Evolutionary conservation across 768 basidiomycete species (phyloP).

Genomic region (Astraeus odoratus): DNA sequence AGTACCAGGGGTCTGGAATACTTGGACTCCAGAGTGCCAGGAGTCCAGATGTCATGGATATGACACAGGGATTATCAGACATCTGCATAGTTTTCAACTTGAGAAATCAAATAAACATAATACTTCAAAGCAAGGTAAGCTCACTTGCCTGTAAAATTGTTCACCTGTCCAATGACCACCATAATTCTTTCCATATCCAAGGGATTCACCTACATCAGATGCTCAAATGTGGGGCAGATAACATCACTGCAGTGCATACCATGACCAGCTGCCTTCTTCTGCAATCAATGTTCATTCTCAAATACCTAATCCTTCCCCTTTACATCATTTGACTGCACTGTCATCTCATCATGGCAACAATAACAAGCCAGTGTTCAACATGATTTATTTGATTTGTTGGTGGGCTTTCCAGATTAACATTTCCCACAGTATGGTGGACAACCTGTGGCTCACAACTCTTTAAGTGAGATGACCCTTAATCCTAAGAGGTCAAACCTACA

Average conservation of each 20-base stretch:
- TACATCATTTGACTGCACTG: slow-evolving; percentile 33
- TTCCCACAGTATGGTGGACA: slow-evolving; percentile 5
- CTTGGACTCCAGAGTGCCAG: no score
- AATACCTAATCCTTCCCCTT: slow-evolving; percentile 28
- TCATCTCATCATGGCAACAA: slow-evolving; percentile 34
- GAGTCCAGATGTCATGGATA: no score
- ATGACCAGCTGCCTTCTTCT: slow-evolving; percentile 33
- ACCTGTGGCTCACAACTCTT: slow-evolving; percentile 2
- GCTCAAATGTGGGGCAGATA: slow-evolving; percentile 28
- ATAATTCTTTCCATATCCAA: slow-evolving; percentile 9
- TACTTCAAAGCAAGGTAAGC: not conserved
- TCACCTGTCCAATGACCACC: slow-evolving; percentile 6
- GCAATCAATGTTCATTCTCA: slow-evolving; percentile 26
- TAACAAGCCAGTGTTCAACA: slow-evolving; percentile 17
- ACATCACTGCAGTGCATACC: slow-evolving; percentile 33
- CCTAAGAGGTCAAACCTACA: no score
- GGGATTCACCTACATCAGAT: slow-evolving; percentile 10
- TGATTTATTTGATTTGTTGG: slow-evolving; percentile 1
- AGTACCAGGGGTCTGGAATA: no score
- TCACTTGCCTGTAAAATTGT: slow-evolving; percentile 3
- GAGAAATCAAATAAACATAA: no score
- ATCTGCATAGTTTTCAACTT: no score
- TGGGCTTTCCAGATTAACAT: slow-evolving; percentile 6
- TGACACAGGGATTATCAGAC: no score
- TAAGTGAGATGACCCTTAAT: no score